Evolutionary conservation across 805 yeast genomes (phyloP), one percentile per base, ranked within the genome.

Genomic region (Nakazawaea wickerhamii): DNA sequence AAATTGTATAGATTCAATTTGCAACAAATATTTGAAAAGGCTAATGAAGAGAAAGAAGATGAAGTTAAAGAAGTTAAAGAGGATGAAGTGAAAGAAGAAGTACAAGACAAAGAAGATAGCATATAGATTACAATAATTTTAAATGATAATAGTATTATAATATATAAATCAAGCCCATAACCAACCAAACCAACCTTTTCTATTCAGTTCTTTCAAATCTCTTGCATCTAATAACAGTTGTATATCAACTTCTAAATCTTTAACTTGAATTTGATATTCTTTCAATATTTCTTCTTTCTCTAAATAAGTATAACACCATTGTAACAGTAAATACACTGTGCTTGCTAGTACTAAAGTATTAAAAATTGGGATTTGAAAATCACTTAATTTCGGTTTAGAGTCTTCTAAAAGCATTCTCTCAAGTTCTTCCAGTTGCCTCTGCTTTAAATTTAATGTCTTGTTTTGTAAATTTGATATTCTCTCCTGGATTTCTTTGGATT

Each of bases 11-110:
- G 80, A 55, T 88, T 74, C 62, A 93, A 93, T 57, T 62, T 93
- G 32, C 91, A 87, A 55, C 95, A 84, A 63, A 81, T 91, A 14
- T 84, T 70, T 55, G 91, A 74, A 39, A 67, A 66, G 48, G 49
- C 48, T 4, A 50, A 52, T 37, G 59, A 56, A 17, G 44, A 48
- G 28, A 20, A 10, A 4, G 18, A 19, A 30, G 40, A 2, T 8
- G 15, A 14, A 5, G 22, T 13, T 19, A 27, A 22, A n/a, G 40
- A 37, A 20, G 7, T 4, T 5, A 19, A 17, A 13, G 3, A 10
- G 18, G 13, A 18, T n/a, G 23, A 11, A 9, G 36, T 18, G 14
- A 6, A 11, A 19, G 25, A 5, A 11, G 36, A 32, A 19, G 2
- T n/a, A 19, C 3, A 19, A 31, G 15, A 18, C 11, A 25, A 32